A percentile compares a stretch with the other conserved stretches of the same genome.
These are phyloP conservation scores for Cladophialophora psammophila DNA, from an alignment of 2,329 filamentous ascomycete species.

Conservation along the genomic window DNA sequence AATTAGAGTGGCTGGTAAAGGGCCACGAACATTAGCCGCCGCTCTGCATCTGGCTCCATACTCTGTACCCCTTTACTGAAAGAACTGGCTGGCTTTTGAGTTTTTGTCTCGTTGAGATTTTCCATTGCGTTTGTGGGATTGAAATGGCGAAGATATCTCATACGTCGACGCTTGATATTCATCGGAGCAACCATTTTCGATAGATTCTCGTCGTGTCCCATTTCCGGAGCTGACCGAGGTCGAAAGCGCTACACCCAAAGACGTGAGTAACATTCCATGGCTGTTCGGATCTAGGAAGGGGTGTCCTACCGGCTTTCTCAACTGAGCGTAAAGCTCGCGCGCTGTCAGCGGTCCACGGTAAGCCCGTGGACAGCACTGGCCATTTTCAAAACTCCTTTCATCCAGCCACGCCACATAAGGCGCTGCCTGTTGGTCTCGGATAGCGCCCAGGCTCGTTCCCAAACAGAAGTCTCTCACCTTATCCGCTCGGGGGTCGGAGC, in stretches of 20 bases:
- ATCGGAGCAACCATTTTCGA: not conserved
- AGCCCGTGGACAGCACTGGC: not conserved
- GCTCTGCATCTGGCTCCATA: not conserved
- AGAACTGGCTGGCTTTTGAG: not conserved
- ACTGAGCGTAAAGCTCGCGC: not conserved
- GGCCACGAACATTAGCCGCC: slow-evolving; percentile 10
- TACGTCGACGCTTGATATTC: too few relatives aligned
- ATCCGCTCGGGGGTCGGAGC: not conserved
- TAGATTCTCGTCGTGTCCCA: not conserved
- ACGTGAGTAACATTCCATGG: too few relatives aligned
- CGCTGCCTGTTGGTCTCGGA: not conserved
- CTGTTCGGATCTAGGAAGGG: not conserved
- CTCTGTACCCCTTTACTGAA: not conserved
- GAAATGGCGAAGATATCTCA: too few relatives aligned
- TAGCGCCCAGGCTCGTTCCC: not conserved
- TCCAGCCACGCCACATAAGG: not conserved
- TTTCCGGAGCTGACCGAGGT: too few relatives aligned
- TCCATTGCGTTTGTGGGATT: too few relatives aligned
- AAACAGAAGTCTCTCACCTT: not conserved
- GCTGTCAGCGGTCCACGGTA: slow-evolving; percentile 4
- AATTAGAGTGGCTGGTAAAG: not conserved
- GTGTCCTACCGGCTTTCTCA: slow-evolving; percentile 7
- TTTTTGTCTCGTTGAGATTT: not conserved
- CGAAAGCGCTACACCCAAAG: too few relatives aligned
- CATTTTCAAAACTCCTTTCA: not conserved